phyloP scores from a whole-genome alignment of 768 basidiomycete species.

The Mycena galopus region DNA sequence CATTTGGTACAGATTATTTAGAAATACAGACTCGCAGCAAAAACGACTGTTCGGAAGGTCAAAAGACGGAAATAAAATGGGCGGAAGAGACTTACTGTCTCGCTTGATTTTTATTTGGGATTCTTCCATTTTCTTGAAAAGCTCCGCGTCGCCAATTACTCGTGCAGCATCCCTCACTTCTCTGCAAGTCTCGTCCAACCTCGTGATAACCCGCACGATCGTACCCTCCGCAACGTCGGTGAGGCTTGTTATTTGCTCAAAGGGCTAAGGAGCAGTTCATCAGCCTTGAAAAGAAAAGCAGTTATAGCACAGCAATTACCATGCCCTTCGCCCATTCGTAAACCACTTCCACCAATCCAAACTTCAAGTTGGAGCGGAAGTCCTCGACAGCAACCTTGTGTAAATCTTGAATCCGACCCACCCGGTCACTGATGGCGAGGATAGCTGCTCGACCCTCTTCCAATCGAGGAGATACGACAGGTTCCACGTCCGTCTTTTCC shows the following conservation, averaged over 20 bases:
- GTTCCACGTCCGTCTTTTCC: constrained; percentile 95
- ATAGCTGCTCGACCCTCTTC: constrained; percentile 87
- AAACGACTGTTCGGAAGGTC: constrained; percentile 27
- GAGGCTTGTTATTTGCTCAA: constrained; percentile 91
- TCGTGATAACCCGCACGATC: constrained; percentile 95
- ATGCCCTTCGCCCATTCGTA: constrained; percentile 99
- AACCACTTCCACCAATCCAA: constrained; percentile 94
- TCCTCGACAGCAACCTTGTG: constrained; percentile 86
- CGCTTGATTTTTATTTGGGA: constrained; percentile 94
- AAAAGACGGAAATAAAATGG: neutral
- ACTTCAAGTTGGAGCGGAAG: constrained; percentile 85
- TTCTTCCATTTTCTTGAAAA: constrained; percentile 99
- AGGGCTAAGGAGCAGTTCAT: constrained; percentile 70
- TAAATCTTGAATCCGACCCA: constrained; percentile 83
- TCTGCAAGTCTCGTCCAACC: constrained; percentile 95
- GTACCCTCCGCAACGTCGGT: constrained; percentile 98
- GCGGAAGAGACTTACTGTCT: constrained; percentile 78
- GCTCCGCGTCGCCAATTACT: constrained; percentile 94
- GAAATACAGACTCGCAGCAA: constrained; percentile 36
- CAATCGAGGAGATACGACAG: constrained; percentile 82
- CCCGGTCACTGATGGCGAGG: constrained; percentile 79
- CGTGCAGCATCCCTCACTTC: constrained; percentile 98
- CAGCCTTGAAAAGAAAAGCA: neutral
- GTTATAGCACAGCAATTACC: constrained; percentile 79
- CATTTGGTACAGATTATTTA: constrained; percentile 9